A percentile compares a stretch with the other conserved stretches of the same genome.
Conservation (phyloP, 2,329 filamentous ascomycete genomes). For the Beauveria scarabaeidicola region DNA sequence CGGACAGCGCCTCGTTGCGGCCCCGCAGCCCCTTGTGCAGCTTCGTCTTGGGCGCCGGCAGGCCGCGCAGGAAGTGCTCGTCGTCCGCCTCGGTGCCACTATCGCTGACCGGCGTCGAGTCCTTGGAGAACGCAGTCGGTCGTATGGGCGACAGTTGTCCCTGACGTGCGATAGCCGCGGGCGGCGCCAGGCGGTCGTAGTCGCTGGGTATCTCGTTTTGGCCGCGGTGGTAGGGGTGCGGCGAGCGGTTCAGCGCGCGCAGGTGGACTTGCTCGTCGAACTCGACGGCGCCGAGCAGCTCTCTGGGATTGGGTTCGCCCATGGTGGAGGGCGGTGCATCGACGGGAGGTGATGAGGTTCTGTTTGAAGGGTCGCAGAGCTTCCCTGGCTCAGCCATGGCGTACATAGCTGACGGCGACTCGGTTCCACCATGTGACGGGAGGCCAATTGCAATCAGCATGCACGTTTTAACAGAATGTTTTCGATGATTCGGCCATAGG, state of each 20-base stretch:
- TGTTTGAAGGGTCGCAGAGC: not conserved
- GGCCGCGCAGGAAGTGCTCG: slow-evolving; percentile 76
- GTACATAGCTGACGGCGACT: not conserved
- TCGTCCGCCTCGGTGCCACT: slow-evolving; percentile 95
- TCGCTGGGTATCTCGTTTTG: slow-evolving; percentile 46
- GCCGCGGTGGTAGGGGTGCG: slow-evolving; percentile 59
- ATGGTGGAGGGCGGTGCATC: slow-evolving; percentile 28
- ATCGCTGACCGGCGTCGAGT: slow-evolving; percentile 62
- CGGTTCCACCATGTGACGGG: not conserved
- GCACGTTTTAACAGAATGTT: not conserved
- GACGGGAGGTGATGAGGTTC: not conserved
- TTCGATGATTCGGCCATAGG: not conserved
- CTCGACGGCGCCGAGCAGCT: slow-evolving; percentile 24
- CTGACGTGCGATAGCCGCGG: slow-evolving; percentile 1
- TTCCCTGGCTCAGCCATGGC: not conserved
- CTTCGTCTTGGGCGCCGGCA: slow-evolving; percentile 68
- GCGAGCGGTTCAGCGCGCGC: slow-evolving; percentile 50
- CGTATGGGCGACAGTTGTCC: slow-evolving; percentile 18
- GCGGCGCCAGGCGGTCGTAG: slow-evolving; percentile 27
- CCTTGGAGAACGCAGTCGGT: slow-evolving; percentile 33
- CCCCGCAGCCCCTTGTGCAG: slow-evolving; percentile 71
- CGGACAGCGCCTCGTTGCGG: slow-evolving; percentile 44
- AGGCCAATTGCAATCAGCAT: not conserved
- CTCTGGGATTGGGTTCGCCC: slow-evolving; percentile 35
- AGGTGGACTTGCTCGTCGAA: slow-evolving; percentile 31